phyloP scores from a whole-genome alignment of 805 yeast species.

The Hanseniaspora clermontiae region DNA sequence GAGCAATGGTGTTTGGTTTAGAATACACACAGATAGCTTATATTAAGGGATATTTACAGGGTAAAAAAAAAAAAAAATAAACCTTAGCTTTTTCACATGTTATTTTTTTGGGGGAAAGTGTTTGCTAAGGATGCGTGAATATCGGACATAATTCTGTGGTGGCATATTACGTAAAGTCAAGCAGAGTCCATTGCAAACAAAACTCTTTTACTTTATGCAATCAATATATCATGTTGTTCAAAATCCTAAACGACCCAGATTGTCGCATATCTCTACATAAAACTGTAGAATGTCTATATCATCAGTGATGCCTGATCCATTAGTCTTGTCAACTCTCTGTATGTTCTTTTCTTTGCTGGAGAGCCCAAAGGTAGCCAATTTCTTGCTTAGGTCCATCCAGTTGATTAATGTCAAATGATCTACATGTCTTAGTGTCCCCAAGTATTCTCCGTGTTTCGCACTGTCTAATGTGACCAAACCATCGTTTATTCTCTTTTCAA shows the following conservation, averaged over 20 bases:
- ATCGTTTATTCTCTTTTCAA: constrained; percentile 50
- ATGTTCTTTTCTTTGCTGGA: constrained; percentile 1
- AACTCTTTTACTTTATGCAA: too few species aligned
- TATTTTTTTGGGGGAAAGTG: neutral
- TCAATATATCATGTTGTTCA: constrained; percentile 18
- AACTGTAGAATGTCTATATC: constrained; percentile 53
- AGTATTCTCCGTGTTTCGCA: constrained; percentile 70
- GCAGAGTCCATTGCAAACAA: too few species aligned
- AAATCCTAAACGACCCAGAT: constrained; percentile 46
- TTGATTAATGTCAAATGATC: constrained; percentile 82
- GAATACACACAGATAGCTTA: too few species aligned
- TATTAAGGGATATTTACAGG: too few species aligned
- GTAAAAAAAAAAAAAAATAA: too few species aligned
- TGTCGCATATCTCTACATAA: constrained; percentile 55
- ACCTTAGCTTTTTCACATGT: too few species aligned
- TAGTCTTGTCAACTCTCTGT: constrained; percentile 23
- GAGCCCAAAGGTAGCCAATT: constrained; percentile 30
- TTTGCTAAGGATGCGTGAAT: neutral
- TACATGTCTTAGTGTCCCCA: constrained; percentile 64
- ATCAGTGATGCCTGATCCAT: constrained; percentile 28
- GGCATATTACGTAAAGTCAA: too few species aligned
- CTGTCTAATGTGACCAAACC: constrained; percentile 74
- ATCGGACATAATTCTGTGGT: neutral
- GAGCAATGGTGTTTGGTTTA: neutral
- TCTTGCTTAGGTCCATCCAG: constrained; percentile 40